Percentiles rank a stretch among this genome's conserved stretches.
Evolutionary conservation across 1,284 basidiomycete species (phyloP).

Genomic region (Amylostereum chailletii): DNA sequence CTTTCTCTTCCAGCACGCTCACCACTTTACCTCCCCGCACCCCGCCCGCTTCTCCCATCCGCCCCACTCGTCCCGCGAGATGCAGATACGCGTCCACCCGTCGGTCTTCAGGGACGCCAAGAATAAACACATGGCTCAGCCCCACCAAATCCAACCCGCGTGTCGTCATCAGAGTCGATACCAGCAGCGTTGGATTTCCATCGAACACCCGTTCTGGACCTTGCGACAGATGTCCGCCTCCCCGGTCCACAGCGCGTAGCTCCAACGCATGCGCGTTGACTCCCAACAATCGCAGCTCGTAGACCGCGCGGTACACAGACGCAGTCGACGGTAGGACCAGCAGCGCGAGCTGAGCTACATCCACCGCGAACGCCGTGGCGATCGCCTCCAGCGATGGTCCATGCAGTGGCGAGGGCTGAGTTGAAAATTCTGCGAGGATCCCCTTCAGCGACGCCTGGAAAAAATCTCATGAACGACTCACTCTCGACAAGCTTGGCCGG

Average conservation of each 20-base stretch:
- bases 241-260: slow-evolving; percentile 33
- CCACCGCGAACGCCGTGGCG: slow-evolving; percentile 60
- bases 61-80: slow-evolving; percentile 65
- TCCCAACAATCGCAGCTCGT: slow-evolving; percentile 55
- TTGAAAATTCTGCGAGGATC: slow-evolving; percentile 30
- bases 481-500: neutral
- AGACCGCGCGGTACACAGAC: slow-evolving; percentile 50
- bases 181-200: slow-evolving; percentile 53
- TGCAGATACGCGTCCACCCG: slow-evolving; percentile 58
- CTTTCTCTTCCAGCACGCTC: slow-evolving; percentile 38
- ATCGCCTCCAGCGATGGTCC: slow-evolving; percentile 54
- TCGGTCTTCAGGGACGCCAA: slow-evolving; percentile 46
- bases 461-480: neutral
- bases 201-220: slow-evolving; percentile 22
- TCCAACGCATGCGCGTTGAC: slow-evolving; percentile 59
- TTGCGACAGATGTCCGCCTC: slow-evolving; percentile 32
- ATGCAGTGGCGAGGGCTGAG: slow-evolving; percentile 42
- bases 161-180: slow-evolving; percentile 56
- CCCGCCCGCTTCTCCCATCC: slow-evolving; percentile 32
- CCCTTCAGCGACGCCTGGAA: neutral
- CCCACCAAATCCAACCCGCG: slow-evolving; percentile 66
- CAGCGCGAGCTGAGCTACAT: slow-evolving; percentile 59
- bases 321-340: slow-evolving; percentile 55
- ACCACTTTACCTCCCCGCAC: slow-evolving; percentile 53
- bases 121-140: slow-evolving; percentile 65